Evolutionary conservation across 2,329 filamentous ascomycete genomes (phyloP), one percentile per base, ranked within the genome.

Genomic region (Amylocarpus encephaloides): DNA sequence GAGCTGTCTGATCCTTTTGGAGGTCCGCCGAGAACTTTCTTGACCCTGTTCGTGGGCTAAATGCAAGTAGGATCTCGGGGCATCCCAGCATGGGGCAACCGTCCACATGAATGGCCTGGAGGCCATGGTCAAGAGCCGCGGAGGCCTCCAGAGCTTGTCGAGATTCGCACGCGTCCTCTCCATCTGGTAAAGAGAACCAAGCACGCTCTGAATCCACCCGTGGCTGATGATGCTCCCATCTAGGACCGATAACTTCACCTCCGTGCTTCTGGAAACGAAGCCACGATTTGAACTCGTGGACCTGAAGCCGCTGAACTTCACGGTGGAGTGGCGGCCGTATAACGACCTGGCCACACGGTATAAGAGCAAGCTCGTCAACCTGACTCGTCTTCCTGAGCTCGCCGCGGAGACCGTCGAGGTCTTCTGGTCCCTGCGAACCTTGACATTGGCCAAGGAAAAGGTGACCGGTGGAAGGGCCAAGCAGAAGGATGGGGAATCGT

Each of bases 41-140:
- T 11, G 10, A 9, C 7, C 6, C 13, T 11, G 13, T n/a, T 16
- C 10, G 13, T 5, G 5, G 16, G 10, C 16, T 11, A 40, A 16
- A 3, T 6, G 7, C 16, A 11, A 16, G 22, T 19, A 45, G 43
- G 18, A 15, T 15, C 30, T 45, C 5, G 18, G 13, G 12, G 26
- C 26, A 6, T 6, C 30, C 5, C 30, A 26, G 11, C 13, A 11
- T 7, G 29, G n/a, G 1, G 26, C 38, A 18, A 51, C 42, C 15
- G 36, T 51, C 11, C 48, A 54, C 40, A 39, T 51, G 30, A 38
- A 49, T 29, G 52, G 52, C 9, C 36, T 54, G 3, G 48, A 54
- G 36, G 42, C 45, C n/a, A 48, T 54, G 35, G 46, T 54, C 15
- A 42, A 43, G 4, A 47, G 43, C 6, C 35, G 52, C 34, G 48